Percentiles rank a stretch among this genome's conserved stretches.
phyloP scores from a whole-genome alignment of 1,284 basidiomycete species.

The Testicularia cyperi region DNA sequence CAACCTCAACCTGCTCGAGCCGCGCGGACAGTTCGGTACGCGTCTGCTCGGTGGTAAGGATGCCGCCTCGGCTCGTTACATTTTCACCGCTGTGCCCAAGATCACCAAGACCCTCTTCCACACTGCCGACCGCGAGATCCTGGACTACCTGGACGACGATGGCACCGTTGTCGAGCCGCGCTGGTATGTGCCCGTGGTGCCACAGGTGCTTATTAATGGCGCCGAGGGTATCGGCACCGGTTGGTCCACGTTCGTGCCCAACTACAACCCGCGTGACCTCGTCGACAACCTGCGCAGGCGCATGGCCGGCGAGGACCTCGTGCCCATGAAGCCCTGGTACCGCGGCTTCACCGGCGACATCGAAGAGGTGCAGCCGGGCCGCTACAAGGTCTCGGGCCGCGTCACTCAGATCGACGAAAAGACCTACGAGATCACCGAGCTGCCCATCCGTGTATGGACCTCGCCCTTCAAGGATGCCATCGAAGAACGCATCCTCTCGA shows the following conservation, averaged over 20 bases:
- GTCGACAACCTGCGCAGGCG: conserved; percentile 82
- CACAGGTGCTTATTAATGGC: conserved; percentile 88
- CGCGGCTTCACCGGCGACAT: conserved; percentile 85
- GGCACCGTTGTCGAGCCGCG: conserved; percentile 87
- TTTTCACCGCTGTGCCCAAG: conserved; percentile 79
- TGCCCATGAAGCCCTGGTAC: conserved; percentile 94
- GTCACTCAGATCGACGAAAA: conserved; percentile 78
- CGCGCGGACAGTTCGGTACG: conserved; percentile 96
- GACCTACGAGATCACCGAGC: conserved; percentile 90
- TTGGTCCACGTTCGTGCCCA: conserved; percentile 92
- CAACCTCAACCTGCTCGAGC: conserved; percentile 86
- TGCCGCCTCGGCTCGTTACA: conserved; percentile 94
- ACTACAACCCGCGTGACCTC: conserved; percentile 89
- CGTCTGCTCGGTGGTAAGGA: conserved; percentile 63
- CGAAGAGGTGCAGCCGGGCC: conserved; percentile 76
- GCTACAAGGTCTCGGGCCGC: conserved; percentile 81
- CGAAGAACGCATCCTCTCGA: conserved; percentile 68
- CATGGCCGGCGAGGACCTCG: conserved; percentile 81
- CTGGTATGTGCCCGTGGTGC: conserved; percentile 88
- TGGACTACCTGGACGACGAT: conserved; percentile 85
- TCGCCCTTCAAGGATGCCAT: conserved; percentile 86
- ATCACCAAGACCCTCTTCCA: conserved; percentile 82
- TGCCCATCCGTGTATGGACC: conserved; percentile 96
- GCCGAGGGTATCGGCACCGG: conserved; percentile 98
- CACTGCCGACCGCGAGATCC: conserved; percentile 78